Base-by-base conservation (phyloP, 1,139 yeast species). In the Blastobotrys capitulatus region DNA sequence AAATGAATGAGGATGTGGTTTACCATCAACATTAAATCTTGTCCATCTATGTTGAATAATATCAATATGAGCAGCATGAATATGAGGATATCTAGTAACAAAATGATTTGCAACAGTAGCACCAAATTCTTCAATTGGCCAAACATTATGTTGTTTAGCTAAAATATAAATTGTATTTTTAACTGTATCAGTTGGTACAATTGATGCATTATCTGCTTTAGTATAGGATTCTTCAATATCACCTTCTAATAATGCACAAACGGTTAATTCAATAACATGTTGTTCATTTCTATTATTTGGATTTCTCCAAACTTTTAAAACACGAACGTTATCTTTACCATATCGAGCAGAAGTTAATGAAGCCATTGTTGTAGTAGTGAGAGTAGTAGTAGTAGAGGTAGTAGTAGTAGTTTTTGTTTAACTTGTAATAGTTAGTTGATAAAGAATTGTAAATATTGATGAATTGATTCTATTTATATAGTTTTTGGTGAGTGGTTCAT, bases 151-250 rank as follows among this genome's bases (percentile, higher is more conserved):
- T 61, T 76, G 83, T 70, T 86, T 86, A 54, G 96, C 96, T 60
- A 86, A 82, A 38, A 89, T 66, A 82, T 64, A 76, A 56, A 87
- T 80, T 50, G 96, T 89, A 74, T 89, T 89, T 70, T 89, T 89
- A 54, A 88, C 90, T 1, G 96, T 88, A 68, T 89, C 97, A 12
- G 97, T 89, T 50, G 97, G 96, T 44, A 89, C 95, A 62, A 89
- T 82, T n/a, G 86, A 77, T 2, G 86, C 67, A 70, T 89, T 89
- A 69, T 89, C 95, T 37, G 96, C 96, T 55, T 83, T 65, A 48
- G 96, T 89, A 72, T 86, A 89, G 2, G 95, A 81, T 31, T 72
- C 70, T 54, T 85, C 95, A 60, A 89, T 83, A 49, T 76, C 78
- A 54, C 97, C 97, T 59, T 78, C 81, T 53, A 89, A 76, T 52